Conservation (phyloP, 2,329 filamentous ascomycete species). For the Calonectria pauciramosa region DNA sequence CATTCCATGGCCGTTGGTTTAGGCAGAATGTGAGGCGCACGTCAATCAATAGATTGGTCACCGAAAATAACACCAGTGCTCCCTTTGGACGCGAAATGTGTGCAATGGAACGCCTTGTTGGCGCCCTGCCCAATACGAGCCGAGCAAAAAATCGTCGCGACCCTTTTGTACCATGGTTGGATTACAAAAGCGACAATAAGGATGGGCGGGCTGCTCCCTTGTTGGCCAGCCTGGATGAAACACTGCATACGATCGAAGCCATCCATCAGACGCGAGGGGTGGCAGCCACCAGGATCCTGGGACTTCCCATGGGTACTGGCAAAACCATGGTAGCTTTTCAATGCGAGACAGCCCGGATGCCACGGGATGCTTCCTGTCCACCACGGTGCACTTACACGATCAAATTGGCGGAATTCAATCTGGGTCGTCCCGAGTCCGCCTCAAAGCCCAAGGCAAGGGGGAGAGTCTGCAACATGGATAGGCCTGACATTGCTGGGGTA, state of each 20-base stretch:
- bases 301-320: background rate
- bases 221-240: conserved; percentile 26
- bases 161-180: background rate
- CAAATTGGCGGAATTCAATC: background rate
- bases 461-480: background rate
- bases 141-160: background rate
- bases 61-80: background rate
- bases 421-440: conserved; percentile 4
- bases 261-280: background rate
- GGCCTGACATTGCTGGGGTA: conserved; percentile 12
- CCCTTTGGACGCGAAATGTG: background rate
- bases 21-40: conserved; percentile 8
- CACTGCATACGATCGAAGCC: conserved; percentile 25
- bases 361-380: background rate
- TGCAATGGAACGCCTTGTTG: conserved; percentile 9
- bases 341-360: background rate
- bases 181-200: conserved; percentile 4
- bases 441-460: background rate
- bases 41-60: conserved; percentile 6
- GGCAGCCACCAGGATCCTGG: conserved; percentile 12
- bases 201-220: conserved; percentile 22
- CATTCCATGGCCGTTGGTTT: background rate
- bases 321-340: background rate
- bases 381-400: conserved; percentile 1
- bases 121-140: background rate